Evolutionary conservation across 2,329 filamentous ascomycete genomes (phyloP), one percentile per base, ranked within the genome.

Genomic region (Neurospora crassa): DNA sequence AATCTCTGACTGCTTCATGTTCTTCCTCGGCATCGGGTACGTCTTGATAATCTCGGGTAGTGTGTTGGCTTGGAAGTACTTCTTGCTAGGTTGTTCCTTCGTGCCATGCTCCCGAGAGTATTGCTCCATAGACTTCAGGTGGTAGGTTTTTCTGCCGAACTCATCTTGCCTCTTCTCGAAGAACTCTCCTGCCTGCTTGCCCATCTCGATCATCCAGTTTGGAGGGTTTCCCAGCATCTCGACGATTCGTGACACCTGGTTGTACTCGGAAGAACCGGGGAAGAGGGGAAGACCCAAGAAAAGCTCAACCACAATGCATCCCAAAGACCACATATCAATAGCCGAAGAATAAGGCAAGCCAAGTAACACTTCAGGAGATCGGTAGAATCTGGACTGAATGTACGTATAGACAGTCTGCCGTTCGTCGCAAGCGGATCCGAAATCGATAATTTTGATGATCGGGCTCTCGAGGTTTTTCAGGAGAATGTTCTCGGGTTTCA

Each of bases 391-490:
- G 11, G 96, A 99, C 81, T 99, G 96, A 73, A 99, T 99, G 80
- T 99, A 99, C 6, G 96, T 99, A 81, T 99, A 99, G 40, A 99
- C 96, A 0, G 96, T 99, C 80, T 99, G 96, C 69, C 96, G 90
- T 82, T 99, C 96, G 80, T 99, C 96, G 81, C 96, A 99, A 16
- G 96, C 96, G 45, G 96, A 99, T 63, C 96, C 96, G 79, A 99
- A 99, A 85, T 99, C 96, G 80, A 99, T 99, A 78, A 99, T 97
- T 82, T 99, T 99, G 87, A 99, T 99, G 76, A 99, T 98, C 3
- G 96, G 96, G 78, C 95, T 98, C 81, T 99, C 96, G 59, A 99
- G 89, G 79, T 99, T 99, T 82, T 99, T 99, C 70, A 99, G 85
- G 63, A 99, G 83, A 71, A 99, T 99, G 77, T 99, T 99, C 81